Percentiles rank a stretch among this genome's conserved stretches.
These are phyloP conservation scores for Erodium maritimum DNA, from an alignment of 345 rosid genomes.

Conservation along the genomic window DNA sequence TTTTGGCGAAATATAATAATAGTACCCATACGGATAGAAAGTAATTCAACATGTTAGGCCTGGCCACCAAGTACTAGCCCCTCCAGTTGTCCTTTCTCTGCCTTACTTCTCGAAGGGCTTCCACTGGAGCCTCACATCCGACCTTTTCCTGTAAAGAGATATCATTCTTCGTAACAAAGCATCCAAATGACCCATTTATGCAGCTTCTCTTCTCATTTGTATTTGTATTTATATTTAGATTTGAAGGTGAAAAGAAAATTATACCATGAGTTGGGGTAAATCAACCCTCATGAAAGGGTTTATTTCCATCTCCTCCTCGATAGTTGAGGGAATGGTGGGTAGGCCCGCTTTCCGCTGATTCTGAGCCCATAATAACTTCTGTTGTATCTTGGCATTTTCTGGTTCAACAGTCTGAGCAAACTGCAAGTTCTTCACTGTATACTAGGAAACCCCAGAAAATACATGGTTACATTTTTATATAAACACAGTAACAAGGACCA, in stretches of 20 bases:
- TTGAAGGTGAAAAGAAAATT: neutral
- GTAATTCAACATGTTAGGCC: neutral
- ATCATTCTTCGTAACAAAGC: neutral
- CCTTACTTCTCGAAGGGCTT: constrained; percentile 53
- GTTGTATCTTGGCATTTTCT: constrained; percentile 47
- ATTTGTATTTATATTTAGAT: too few relatives aligned
- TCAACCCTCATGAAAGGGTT: constrained; percentile 80
- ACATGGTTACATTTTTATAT: neutral
- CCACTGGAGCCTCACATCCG: constrained; percentile 51
- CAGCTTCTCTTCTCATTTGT: too few relatives aligned
- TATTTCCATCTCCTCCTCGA: constrained; percentile 72
- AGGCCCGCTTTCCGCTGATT: constrained; percentile 53
- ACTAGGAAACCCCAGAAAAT: constrained; percentile 34
- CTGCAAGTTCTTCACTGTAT: constrained; percentile 83
- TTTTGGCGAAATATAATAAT: neutral
- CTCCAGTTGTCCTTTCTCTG: constrained; percentile 67
- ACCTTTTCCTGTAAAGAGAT: constrained; percentile 33
- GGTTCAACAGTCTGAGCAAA: constrained; percentile 75
- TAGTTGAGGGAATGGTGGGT: constrained; percentile 82
- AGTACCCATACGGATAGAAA: neutral
- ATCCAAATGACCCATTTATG: neutral
- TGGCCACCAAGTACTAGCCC: constrained; percentile 23
- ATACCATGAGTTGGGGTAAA: constrained; percentile 52
- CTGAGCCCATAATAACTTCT: constrained; percentile 75
- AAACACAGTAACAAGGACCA: neutral